Evolutionary conservation across 139 green algal genomes (phyloP).

Genomic region (Coelastrella sp.): DNA sequence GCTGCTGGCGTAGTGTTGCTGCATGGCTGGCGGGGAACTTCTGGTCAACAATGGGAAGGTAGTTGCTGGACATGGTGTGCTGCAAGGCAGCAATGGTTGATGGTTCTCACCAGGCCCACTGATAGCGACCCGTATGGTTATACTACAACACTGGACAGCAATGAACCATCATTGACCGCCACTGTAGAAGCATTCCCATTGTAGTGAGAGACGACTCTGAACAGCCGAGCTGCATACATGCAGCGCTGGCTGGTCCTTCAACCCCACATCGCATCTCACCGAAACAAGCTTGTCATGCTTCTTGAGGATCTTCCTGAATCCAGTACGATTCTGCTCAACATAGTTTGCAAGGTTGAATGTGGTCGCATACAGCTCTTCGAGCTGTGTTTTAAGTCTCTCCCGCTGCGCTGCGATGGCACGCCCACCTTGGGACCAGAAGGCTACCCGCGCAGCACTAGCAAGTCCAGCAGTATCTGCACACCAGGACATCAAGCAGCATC

Average conservation of each 20-base stretch:
- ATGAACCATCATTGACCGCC: too few relatives aligned
- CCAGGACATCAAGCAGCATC: background rate
- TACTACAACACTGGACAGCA: background rate
- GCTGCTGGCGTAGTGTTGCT: background rate
- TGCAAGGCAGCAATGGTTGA: background rate
- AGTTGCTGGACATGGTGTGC: conserved; percentile 39
- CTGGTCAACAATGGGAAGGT: conserved; percentile 42
- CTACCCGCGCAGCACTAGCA: background rate
- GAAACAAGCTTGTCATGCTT: conserved; percentile 81
- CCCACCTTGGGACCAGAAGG: conserved; percentile 31
- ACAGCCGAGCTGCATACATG: too few relatives aligned
- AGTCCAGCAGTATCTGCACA: conserved; percentile 10
- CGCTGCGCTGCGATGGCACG: background rate
- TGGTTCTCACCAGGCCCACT: background rate
- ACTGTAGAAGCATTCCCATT: too few relatives aligned
- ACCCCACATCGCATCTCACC: background rate
- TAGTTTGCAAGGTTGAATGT: conserved; percentile 63
- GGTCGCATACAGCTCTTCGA: conserved; percentile 60
- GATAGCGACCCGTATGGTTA: background rate
- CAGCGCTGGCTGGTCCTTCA: too few relatives aligned
- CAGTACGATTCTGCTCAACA: conserved; percentile 70
- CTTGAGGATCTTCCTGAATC: conserved; percentile 82
- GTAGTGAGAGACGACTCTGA: too few relatives aligned
- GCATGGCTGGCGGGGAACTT: conserved; percentile 27
- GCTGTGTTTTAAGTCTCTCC: conserved; percentile 25